Conservation (phyloP, 306 rosid species). For the Castanea crenata region DNA sequence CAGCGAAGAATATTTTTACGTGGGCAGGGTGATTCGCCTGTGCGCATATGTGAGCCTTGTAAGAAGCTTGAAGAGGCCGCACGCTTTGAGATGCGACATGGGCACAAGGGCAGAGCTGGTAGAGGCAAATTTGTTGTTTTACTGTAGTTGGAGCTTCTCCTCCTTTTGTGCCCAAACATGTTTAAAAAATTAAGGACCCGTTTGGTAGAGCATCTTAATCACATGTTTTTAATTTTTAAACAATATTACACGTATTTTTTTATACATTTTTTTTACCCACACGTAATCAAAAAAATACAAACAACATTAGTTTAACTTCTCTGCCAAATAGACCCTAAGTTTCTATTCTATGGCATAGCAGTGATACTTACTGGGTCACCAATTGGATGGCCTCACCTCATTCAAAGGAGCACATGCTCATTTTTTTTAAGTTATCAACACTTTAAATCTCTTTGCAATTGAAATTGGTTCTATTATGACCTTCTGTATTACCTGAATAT, state of each 20-base stretch:
- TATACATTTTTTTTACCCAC: too few species aligned
- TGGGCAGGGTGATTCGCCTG: constrained; percentile 96
- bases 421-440: background rate
- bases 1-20: constrained; percentile 84
- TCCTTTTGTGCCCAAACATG: too few species aligned
- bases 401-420: background rate
- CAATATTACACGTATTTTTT: too few species aligned
- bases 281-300: too few species aligned
- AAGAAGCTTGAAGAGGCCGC: constrained; percentile 94
- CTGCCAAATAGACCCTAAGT: background rate
- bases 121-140: constrained; percentile 45
- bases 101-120: constrained; percentile 60
- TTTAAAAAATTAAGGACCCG: too few species aligned
- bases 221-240: too few species aligned
- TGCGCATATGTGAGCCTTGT: constrained; percentile 92
- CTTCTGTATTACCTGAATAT: background rate
- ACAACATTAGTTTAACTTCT: too few species aligned
- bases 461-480: background rate
- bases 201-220: too few species aligned
- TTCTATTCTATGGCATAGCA: background rate
- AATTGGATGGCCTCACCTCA: background rate
- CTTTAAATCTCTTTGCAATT: background rate
- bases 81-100: constrained; percentile 81
- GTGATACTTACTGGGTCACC: background rate
- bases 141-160: background rate